A percentile compares a stretch with the other conserved stretches of the same genome.
Conservation (phyloP, 75 land plant species). For the Ceratopteris richardii region DNA sequence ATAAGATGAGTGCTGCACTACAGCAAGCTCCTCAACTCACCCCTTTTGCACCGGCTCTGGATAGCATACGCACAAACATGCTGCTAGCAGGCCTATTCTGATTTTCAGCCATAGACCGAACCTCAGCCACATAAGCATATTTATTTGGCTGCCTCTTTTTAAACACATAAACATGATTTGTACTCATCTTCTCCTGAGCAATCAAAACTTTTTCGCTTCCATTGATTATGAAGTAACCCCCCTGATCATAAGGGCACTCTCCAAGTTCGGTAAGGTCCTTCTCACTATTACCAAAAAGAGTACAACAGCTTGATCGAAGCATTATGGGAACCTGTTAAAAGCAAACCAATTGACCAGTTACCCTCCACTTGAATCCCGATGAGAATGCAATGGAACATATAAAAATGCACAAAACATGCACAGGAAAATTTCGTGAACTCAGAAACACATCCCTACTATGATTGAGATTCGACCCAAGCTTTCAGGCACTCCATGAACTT, state of each 20-base stretch:
- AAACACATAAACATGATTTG: slow-evolving; percentile 98
- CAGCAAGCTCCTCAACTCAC: too few species aligned
- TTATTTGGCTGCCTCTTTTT: slow-evolving; percentile 97
- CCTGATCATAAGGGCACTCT: slow-evolving; percentile 98
- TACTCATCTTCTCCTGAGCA: slow-evolving; percentile 99
- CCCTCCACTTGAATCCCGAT: too few species aligned
- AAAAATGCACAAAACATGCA: too few species aligned
- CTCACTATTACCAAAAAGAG: slow-evolving; percentile 75
- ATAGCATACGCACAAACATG: slow-evolving; percentile 99
- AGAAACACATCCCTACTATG: too few species aligned
- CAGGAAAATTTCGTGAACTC: too few species aligned
- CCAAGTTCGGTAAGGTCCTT: slow-evolving; percentile 98
- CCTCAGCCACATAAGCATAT: slow-evolving; percentile 93
- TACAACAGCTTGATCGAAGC: slow-evolving; percentile 96
- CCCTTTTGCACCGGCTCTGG: slow-evolving; percentile 89
- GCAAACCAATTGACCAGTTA: too few species aligned
- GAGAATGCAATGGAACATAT: too few species aligned
- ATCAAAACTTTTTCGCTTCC: slow-evolving; percentile 99
- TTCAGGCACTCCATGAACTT: too few species aligned
- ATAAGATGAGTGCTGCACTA: not conserved
- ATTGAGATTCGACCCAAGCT: too few species aligned
- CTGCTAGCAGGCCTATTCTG: slow-evolving; percentile 96
- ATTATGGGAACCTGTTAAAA: slow-evolving; percentile 77
- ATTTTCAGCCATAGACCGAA: slow-evolving; percentile 96
- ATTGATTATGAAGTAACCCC: slow-evolving; percentile 96